Evolutionary conservation across 2,329 filamentous ascomycete species (phyloP), one percentile per base, ranked within the genome.

Genomic region (Venturia nashicola): DNA sequence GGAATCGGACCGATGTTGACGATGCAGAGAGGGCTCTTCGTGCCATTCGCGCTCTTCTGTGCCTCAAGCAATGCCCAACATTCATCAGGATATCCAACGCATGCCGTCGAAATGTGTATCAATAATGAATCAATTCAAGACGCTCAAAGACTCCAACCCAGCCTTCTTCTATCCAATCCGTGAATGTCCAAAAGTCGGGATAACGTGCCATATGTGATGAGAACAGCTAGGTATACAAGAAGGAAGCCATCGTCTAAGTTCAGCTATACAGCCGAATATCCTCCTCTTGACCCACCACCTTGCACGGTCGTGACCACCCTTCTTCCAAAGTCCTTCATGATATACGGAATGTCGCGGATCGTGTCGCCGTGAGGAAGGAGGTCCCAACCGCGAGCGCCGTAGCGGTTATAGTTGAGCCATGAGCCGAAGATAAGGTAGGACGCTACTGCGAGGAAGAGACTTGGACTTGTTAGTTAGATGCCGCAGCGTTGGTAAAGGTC

Each of bases 381-480:
- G 71, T 97, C 94, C 92, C 92, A 97, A 65, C 94, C 94, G 55
- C 93, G 84, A 62, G 93, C 92, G 59, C 93, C 93, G 76, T 96
- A 96, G 67, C 92, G 89, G 79, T 91, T 97, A 82, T 97, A 97
- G 80, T 97, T 97, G 74, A 97, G 86, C 94, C 94, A 99, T 23
- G 92, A 96, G 68, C 93, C 92, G 72, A 97, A 97, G 74, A 97
- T 96, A 68, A 99, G 86, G 77, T 97, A 99, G 32, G 92, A 79
- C 1, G 94, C 91, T 48, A 86, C 88, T 57, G 84, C 84, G 67
- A 97, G 82, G 83, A 99, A 99, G 65, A 88, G 78, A 69, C 92
- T 96, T 36, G 12, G 20, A 18, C 44, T 12, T 46, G 36, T 61
- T 44, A 64, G 39, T 20, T 46, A 18, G 7, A 43, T n/a, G 3